Evolutionary conservation across 768 basidiomycete genomes (phyloP).

Genomic region (Serendipita sp.): DNA sequence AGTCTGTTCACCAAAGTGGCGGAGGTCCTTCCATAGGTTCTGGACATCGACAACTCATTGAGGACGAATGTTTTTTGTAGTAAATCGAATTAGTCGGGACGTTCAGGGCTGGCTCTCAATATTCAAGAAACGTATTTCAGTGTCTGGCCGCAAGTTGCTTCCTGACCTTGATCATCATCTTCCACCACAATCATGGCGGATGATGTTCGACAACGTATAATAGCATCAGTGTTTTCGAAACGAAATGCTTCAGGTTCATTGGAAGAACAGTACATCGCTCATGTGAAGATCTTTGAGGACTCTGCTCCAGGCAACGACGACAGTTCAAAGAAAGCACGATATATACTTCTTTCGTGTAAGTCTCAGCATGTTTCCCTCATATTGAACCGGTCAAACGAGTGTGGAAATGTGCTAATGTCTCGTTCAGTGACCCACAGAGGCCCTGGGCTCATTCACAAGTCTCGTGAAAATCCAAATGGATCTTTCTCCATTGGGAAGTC

Average conservation of each 20-base stretch:
- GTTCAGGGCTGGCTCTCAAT: too few species aligned
- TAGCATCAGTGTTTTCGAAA: slow-evolving; percentile 67
- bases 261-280: slow-evolving; percentile 70
- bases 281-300: slow-evolving; percentile 91
- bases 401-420: not conserved
- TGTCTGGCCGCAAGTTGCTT: too few species aligned
- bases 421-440: slow-evolving; percentile 40
- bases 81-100: too few species aligned
- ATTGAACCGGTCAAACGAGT: not conserved
- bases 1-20: too few species aligned
- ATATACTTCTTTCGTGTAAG: slow-evolving; percentile 81
- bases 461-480: slow-evolving; percentile 86
- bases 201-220: slow-evolving; percentile 30
- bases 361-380: slow-evolving; percentile 14
- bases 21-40: too few species aligned
- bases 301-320: slow-evolving; percentile 37
- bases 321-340: slow-evolving; percentile 67
- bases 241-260: slow-evolving; percentile 44
- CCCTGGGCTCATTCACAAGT: slow-evolving; percentile 76
- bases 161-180: slow-evolving; percentile 4
- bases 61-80: too few species aligned
- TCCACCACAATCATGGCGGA: slow-evolving; percentile 9
- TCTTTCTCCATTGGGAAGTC: slow-evolving; percentile 96
- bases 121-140: too few species aligned
- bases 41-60: too few species aligned